Evolutionary conservation across 2,329 filamentous ascomycete species (phyloP).

Genomic region (Scleromitrula shiraiana): DNA sequence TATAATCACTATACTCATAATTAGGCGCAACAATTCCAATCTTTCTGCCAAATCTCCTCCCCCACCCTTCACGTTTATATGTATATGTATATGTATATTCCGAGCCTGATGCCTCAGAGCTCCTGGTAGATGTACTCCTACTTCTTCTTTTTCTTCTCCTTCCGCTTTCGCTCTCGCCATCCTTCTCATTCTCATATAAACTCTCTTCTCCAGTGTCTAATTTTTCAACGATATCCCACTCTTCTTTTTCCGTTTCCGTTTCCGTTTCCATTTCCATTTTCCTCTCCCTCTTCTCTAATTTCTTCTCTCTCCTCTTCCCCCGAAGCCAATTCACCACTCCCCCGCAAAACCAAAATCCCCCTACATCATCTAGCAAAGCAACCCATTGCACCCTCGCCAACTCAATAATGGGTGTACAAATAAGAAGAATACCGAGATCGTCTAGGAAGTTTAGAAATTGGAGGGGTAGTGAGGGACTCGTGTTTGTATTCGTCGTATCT

Average conservation of each 20-base stretch:
- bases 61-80: too few relatives aligned
- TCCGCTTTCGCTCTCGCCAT: not conserved
- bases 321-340: not conserved
- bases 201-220: too few relatives aligned
- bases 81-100: too few relatives aligned
- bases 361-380: conserved; percentile 21
- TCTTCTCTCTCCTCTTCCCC: not conserved
- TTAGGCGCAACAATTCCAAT: too few relatives aligned
- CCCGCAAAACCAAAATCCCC: conserved; percentile 8
- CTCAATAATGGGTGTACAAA: conserved; percentile 15
- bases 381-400: conserved; percentile 13
- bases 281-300: not conserved
- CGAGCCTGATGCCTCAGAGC: too few relatives aligned
- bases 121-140: not conserved
- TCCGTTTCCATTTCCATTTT: not conserved
- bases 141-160: not conserved
- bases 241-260: not conserved
- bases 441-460: conserved; percentile 19
- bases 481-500: too few relatives aligned
- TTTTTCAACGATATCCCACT: not conserved
- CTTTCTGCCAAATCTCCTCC: too few relatives aligned
- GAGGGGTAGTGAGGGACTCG: not conserved
- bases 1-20: too few relatives aligned
- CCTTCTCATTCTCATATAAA: not conserved
- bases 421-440: conserved; percentile 20